Conservation (phyloP, 2,329 filamentous ascomycete species). For the Xylaria sp. region DNA sequence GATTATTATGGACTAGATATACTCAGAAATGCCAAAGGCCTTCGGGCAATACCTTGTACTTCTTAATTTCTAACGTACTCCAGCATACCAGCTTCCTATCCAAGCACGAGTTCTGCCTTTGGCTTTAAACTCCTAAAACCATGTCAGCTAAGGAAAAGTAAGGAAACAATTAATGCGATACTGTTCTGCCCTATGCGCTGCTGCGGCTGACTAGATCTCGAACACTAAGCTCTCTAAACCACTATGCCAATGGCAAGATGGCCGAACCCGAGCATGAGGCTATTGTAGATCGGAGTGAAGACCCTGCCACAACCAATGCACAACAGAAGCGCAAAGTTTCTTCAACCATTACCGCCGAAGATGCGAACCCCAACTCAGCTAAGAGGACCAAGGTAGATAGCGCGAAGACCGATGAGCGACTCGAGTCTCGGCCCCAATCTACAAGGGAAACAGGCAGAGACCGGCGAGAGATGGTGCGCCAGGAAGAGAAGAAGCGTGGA, state of each 20-base stretch:
- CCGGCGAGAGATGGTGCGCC: constrained; percentile 57
- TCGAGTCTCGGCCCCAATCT: constrained; percentile 24
- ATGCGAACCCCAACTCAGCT: constrained; percentile 41
- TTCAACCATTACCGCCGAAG: constrained; percentile 35
- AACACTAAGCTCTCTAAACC: constrained; percentile 36
- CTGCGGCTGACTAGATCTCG: constrained; percentile 28
- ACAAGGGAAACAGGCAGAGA: constrained; percentile 41
- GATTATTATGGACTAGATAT: constrained; percentile 23
- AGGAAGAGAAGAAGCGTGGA: constrained; percentile 84
- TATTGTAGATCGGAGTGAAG: constrained; percentile 28
- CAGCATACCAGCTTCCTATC: constrained; percentile 27
- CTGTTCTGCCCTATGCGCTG: not conserved
- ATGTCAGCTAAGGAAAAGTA: constrained; percentile 42
- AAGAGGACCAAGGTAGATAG: constrained; percentile 42
- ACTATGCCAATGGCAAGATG: constrained; percentile 31
- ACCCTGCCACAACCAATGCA: constrained; percentile 18
- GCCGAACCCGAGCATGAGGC: constrained; percentile 28
- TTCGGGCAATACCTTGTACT: constrained; percentile 12
- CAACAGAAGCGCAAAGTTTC: constrained; percentile 50
- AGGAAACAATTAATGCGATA: constrained; percentile 26
- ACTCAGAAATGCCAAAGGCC: constrained; percentile 1
- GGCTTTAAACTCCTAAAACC: not conserved
- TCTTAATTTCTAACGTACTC: constrained; percentile 31
- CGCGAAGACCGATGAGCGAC: constrained; percentile 36
- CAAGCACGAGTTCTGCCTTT: constrained; percentile 8